Conservation (phyloP, 345 rosid species). For the Corchorus olitorius region DNA sequence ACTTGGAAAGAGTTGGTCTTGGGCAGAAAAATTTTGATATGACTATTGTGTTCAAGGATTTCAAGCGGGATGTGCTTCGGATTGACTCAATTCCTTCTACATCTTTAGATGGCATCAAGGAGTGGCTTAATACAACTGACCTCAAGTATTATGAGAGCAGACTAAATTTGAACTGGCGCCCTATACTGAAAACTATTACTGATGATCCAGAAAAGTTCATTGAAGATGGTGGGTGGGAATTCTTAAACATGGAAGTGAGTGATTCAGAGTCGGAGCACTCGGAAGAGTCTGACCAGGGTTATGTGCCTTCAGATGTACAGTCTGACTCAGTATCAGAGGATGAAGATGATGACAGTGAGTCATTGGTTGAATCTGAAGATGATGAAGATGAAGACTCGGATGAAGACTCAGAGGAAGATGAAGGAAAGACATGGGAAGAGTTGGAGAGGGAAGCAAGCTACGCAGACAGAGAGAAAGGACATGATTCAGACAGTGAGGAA, state of each 20-base stretch:
- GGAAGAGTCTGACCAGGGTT: constrained; percentile 52
- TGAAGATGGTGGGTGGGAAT: constrained; percentile 59
- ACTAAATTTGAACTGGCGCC: constrained; percentile 54
- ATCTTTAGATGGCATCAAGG: constrained; percentile 53
- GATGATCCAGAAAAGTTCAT: constrained; percentile 55
- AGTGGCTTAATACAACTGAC: constrained; percentile 56
- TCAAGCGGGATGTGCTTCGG: constrained; percentile 55
- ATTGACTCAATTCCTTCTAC: constrained; percentile 58
- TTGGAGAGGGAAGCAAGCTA: constrained; percentile 58
- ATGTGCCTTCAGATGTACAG: constrained; percentile 47
- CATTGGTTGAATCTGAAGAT: constrained; percentile 52
- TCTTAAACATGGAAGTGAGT: constrained; percentile 50
- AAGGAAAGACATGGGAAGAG: constrained; percentile 66
- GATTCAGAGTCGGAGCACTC: constrained; percentile 54
- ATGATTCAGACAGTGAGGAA: constrained; percentile 55
- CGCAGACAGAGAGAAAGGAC: constrained; percentile 55
- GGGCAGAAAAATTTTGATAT: constrained; percentile 59
- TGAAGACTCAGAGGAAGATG: constrained; percentile 48
- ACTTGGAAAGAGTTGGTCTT: constrained; percentile 60
- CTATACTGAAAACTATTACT: constrained; percentile 48
- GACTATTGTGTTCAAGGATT: constrained; percentile 59
- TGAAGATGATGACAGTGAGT: constrained; percentile 40
- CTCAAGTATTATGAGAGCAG: constrained; percentile 59
- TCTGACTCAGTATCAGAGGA: constrained; percentile 48
- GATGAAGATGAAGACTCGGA: constrained; percentile 44